Base-by-base conservation (phyloP, 2,329 filamentous ascomycete genomes). In the Trichocomaceae sp. region DNA sequence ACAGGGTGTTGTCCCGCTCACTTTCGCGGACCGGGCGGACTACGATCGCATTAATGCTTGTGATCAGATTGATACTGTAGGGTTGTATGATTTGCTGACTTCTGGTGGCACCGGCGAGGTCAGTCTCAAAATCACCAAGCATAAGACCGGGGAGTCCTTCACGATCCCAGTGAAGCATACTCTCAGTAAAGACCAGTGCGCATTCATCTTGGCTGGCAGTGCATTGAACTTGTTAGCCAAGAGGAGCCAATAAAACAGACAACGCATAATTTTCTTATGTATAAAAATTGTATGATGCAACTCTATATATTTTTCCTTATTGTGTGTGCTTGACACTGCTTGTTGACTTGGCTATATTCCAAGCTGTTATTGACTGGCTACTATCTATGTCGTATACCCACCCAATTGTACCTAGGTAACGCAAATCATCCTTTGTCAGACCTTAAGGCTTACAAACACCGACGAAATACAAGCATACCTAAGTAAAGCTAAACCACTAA, bases 1-100 rank as follows among this genome's bases (percentile, higher is more conserved):
- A 77, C 93, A 99, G 76, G 93, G 93, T 59, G 87, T 99, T 33
- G 90, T 99, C 45, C 93, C 93, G 1, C 78, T 99, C 64, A 96
- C 90, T 0, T 96, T 99, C 67, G 88, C 78, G 46, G 80, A 96
- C 71, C 90, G 95, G 74, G 80, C 82, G 19, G 93, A 97, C 72
- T 97, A 96, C 69, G 88, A 93, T 66, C 76, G 78, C 59, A 87
- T 99, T 60, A 78, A 82, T 51, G 90, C 91, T 0, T 88, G 90
- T 60, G 93, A 99, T 69, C 79, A 85, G 64, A 88, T 97, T 22
- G 77, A 78, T 58, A 97, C 92, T 0, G 80, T 90, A 37, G 93
- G 93, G 0, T 74, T 99, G 58, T 83, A 88, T 65, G 87, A 95
- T 57, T 87, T 93, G 75, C 78, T 99, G 57, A 78, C 77, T 63